These are phyloP conservation scores for Rhizopogon rudus DNA, from an alignment of 768 basidiomycete species.

Conservation along the genomic window DNA sequence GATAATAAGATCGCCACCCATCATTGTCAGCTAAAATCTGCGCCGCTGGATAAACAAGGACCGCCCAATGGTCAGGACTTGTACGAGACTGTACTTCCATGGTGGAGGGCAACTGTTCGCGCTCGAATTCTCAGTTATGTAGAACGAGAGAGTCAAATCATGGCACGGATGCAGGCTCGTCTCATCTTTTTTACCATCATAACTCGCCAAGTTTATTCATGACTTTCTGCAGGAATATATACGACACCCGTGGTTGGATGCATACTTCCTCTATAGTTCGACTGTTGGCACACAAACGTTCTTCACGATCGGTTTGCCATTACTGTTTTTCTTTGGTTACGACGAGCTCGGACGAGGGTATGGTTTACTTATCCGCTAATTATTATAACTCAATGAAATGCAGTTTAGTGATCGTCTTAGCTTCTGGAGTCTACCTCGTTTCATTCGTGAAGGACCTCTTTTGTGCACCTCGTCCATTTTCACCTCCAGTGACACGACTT, in stretches of 20 bases:
- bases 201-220: constrained; percentile 5
- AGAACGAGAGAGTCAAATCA: constrained; percentile 50
- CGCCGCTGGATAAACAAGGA: neutral
- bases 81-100: constrained; percentile 57
- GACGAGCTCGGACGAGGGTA: constrained; percentile 69
- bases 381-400: constrained; percentile 7
- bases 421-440: constrained; percentile 79
- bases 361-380: constrained; percentile 1
- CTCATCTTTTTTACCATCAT: constrained; percentile 7
- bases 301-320: constrained; percentile 87
- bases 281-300: constrained; percentile 84
- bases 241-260: constrained; percentile 64
- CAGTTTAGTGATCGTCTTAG: constrained; percentile 67
- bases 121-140: constrained; percentile 48
- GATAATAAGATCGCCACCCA: neutral
- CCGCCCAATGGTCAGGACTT: constrained; percentile 34
- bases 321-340: constrained; percentile 86
- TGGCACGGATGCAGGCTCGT: constrained; percentile 67
- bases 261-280: constrained; percentile 81
- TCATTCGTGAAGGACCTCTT: constrained; percentile 87
- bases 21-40: neutral
- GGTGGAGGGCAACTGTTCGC: constrained; percentile 64
- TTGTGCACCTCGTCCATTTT: constrained; percentile 86
- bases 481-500: constrained; percentile 87
- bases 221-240: constrained; percentile 37